phyloP scores from a whole-genome alignment of 257 asterid genomes.

The Parsonsia alboflavescens region DNA sequence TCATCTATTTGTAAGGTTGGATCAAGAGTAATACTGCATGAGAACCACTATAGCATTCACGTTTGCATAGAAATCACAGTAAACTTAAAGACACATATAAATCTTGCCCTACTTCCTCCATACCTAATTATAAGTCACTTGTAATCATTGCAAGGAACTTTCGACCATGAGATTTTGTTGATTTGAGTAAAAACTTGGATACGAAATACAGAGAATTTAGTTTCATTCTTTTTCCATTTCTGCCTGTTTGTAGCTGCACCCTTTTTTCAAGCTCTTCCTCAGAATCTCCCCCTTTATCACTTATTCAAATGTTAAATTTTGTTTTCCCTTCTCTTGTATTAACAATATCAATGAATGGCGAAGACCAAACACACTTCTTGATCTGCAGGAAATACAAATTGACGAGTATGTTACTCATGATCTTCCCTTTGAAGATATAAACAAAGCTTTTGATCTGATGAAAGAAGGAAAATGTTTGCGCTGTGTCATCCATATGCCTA shows the following conservation, averaged over 20 bases:
- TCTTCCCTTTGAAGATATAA: constrained; percentile 65
- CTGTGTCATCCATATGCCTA: constrained; percentile 79
- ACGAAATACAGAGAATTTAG: too few relatives aligned
- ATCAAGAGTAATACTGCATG: background rate
- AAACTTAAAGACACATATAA: too few relatives aligned
- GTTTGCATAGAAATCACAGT: background rate
- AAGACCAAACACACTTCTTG: background rate
- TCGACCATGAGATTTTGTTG: too few relatives aligned
- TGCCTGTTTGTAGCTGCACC: too few relatives aligned
- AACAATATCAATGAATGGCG: background rate
- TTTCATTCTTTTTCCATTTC: too few relatives aligned
- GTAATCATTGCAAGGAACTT: too few relatives aligned
- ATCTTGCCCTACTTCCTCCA: too few relatives aligned
- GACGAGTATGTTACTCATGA: constrained; percentile 66
- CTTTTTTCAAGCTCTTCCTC: too few relatives aligned
- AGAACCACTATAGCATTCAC: background rate
- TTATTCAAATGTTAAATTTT: background rate
- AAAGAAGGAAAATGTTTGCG: constrained; percentile 78
- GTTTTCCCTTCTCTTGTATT: background rate
- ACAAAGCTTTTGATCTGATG: constrained; percentile 79
- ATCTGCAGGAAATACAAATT: constrained; percentile 68
- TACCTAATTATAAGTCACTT: too few relatives aligned
- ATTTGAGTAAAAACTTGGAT: too few relatives aligned
- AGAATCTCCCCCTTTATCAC: too few relatives aligned
- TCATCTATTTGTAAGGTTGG: background rate